Conservation (phyloP, 805 yeast species). For the Candida glaebosa region DNA sequence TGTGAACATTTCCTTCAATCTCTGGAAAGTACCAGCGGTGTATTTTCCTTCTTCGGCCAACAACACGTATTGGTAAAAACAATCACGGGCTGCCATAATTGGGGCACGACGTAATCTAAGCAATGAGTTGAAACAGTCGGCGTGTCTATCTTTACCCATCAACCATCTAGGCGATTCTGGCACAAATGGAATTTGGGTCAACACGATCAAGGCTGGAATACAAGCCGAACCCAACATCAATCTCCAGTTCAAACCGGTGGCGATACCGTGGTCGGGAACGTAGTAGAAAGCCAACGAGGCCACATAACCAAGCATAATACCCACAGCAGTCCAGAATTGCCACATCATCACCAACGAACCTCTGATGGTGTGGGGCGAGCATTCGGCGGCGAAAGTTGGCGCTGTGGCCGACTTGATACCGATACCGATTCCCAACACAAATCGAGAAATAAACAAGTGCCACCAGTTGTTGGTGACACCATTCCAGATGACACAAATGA, state of each 20-base stretch:
- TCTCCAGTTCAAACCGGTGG: constrained; percentile 54
- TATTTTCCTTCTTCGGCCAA: constrained; percentile 60
- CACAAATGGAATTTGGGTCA: constrained; percentile 47
- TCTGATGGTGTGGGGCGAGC: constrained; percentile 53
- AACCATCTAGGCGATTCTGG: constrained; percentile 76
- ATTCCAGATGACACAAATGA: constrained; percentile 64
- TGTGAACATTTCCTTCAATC: constrained; percentile 57
- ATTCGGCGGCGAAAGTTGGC: constrained; percentile 65
- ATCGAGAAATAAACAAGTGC: constrained; percentile 34
- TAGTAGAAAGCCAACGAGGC: constrained; percentile 57
- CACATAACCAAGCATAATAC: constrained; percentile 65
- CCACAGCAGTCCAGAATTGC: constrained; percentile 76
- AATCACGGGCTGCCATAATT: constrained; percentile 62
- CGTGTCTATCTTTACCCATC: constrained; percentile 48
- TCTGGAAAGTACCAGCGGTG: constrained; percentile 41
- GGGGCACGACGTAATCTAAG: constrained; percentile 41
- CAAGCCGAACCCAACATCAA: constrained; percentile 63
- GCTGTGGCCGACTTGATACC: constrained; percentile 68
- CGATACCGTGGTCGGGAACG: constrained; percentile 45
- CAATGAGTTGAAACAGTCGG: constrained; percentile 50
- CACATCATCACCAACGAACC: constrained; percentile 69
- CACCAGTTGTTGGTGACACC: constrained; percentile 60
- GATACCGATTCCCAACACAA: constrained; percentile 54
- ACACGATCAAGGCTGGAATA: constrained; percentile 53
- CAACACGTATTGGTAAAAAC: constrained; percentile 55